These are phyloP conservation scores for Combretum micranthum DNA, from an alignment of 345 rosid species.

Conservation along the genomic window DNA sequence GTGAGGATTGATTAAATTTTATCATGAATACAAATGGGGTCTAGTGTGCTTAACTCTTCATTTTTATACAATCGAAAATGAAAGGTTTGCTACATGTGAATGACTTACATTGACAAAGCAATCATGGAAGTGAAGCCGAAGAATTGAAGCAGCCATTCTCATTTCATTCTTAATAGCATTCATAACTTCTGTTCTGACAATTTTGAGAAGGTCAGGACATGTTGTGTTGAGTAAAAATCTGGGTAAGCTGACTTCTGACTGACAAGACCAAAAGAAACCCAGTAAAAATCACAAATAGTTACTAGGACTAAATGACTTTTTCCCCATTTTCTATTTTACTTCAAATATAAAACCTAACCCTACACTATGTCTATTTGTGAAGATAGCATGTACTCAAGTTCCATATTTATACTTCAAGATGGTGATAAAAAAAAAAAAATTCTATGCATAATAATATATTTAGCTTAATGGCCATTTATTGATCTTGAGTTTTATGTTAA, in stretches of 20 bases:
- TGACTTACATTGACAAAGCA: slow-evolving; percentile 62
- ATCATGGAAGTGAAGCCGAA: slow-evolving; percentile 64
- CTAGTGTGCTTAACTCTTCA: not conserved
- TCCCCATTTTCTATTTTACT: too few species aligned
- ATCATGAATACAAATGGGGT: not conserved
- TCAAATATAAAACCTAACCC: too few species aligned
- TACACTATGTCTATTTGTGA: too few species aligned
- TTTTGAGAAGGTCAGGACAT: slow-evolving; percentile 38
- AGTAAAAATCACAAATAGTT: slow-evolving; percentile 10
- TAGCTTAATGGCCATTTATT: too few species aligned
- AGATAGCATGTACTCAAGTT: too few species aligned
- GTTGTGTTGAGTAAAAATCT: slow-evolving; percentile 35
- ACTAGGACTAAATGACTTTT: not conserved
- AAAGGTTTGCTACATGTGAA: not conserved
- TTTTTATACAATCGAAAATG: not conserved
- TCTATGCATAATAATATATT: too few species aligned
- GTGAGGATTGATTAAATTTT: too few species aligned
- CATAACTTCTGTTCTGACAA: slow-evolving; percentile 35
- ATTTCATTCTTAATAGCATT: slow-evolving; percentile 47
- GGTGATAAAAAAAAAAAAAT: too few species aligned
- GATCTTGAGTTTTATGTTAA: too few species aligned
- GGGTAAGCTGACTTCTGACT: slow-evolving; percentile 41
- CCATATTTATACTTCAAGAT: too few species aligned
- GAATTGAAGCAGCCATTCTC: slow-evolving; percentile 67
- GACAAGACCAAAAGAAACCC: slow-evolving; percentile 23